Evolutionary conservation across 2,329 filamentous ascomycete species (phyloP), one percentile per base, ranked within the genome.

Genomic region (Aspergillus sp.): DNA sequence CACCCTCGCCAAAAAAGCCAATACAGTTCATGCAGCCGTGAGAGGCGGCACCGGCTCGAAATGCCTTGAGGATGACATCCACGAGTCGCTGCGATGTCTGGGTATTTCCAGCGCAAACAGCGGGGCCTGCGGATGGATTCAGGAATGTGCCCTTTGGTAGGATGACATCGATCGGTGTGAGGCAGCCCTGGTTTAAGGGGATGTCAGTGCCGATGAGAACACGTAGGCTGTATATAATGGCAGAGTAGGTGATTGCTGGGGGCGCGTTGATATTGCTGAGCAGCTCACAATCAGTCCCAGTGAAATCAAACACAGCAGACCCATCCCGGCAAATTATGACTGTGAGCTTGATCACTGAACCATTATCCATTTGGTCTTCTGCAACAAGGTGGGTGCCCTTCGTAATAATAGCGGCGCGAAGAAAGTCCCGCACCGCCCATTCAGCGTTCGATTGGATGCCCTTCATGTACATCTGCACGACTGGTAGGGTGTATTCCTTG

Each of bases 281-380:
- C 7, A 91, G 87, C 74, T 93, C 89, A 0, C 87, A 87, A 0
- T 90, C 90, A 0, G 90, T 93, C n/a, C 90, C 91, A 1, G 81
- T 82, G 72, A 93, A 89, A 74, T 93, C 86, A 70, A 93, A 94
- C 0, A 88, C 77, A 0, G 91, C 91, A 65, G 89, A 86, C 13
- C 90, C 91, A 47, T 88, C 87, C 2, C 87, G 82, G 0, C 83
- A 85, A 62, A 95, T n/a, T n/a, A n/a, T n/a, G n/a, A n/a, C n/a
- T n/a, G 86, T 87, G 10, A 94, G 81, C 52, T 85, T 82, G 67
- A 94, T 92, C 0, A 89, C 89, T n/a, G 85, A 90, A 30, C 91
- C 91, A 68, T 94, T 90, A 67, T 95, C 91, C 89, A 93, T 94
- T 76, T 87, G 90, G 69, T 95, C 91, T 8, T 88, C 79, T n/a